Evolutionary conservation across 2,329 filamentous ascomycete genomes (phyloP), one percentile per base, ranked within the genome.

Genomic region (Aureobasidium pullulans): DNA sequence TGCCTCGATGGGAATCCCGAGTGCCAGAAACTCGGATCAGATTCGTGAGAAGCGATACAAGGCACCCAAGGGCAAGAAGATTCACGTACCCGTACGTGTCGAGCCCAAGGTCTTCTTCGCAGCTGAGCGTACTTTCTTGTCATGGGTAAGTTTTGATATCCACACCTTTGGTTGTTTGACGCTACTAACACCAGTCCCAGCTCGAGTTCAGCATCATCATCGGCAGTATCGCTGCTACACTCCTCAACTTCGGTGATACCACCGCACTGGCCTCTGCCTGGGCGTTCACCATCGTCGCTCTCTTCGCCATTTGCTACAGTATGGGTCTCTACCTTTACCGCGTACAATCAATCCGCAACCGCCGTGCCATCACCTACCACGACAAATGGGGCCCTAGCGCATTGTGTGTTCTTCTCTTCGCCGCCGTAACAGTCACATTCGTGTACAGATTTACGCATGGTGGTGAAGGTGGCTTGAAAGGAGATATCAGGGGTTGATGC

Each of bases 41-140:
- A 69, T 77, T 67, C 54, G 71, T 68, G 64, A 73, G 61, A 78
- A 77, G 69, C 68, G 75, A 10, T 79, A 91, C 76, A 86, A 84
- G 70, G 88, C 89, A 8, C 89, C 89, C 11, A 86, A 84, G 71
- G 89, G 89, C 57, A 93, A 92, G 83, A 76, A 89, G 72, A 97
- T 99, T 61, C 93, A 97, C 68, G 94, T 99, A 28, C 93, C 93
- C 13, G 87, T 97, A 59, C 86, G 94, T 50, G 92, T 99, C 36
- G 94, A 99, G 74, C 94, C 94, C 36, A 99, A 99, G 76, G 94
- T 99, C 53, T 96, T 91, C 73, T 96, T 99, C 71, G 94, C 94
- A 23, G 92, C 91, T 0, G 94, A 99, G 75, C 84, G 94, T 64
- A 99, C 94, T 0, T 99, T 96, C 76, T 81, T 99, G 60, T 89